Evolutionary conservation across 2,329 filamentous ascomycete species (phyloP).

Genomic region (Cytospora leucostoma): DNA sequence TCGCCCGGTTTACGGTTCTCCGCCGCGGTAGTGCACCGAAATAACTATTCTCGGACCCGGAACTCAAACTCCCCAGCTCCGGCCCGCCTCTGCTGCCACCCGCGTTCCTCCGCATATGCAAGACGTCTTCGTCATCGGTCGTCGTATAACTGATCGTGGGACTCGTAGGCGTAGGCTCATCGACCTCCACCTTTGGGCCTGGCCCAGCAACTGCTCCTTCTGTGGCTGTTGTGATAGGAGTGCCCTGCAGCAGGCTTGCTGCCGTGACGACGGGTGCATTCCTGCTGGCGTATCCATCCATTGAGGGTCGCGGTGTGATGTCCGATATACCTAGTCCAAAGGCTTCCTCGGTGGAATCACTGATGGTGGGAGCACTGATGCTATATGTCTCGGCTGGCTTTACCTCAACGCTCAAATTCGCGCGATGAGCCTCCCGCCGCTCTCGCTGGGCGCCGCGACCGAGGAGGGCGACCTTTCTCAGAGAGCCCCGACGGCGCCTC

Average conservation of each 20-base stretch:
- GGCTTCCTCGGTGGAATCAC: constrained; percentile 25
- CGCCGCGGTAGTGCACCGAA: constrained; percentile 52
- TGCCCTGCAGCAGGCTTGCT: constrained; percentile 22
- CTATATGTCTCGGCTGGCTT: constrained; percentile 34
- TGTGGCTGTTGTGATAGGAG: constrained; percentile 20
- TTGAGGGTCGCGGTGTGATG: constrained; percentile 48
- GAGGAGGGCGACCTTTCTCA: constrained; percentile 83
- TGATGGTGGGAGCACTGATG: constrained; percentile 20
- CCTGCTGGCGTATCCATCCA: constrained; percentile 47
- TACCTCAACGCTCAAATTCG: constrained; percentile 47
- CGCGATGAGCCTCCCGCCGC: constrained; percentile 50
- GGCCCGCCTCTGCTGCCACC: constrained; percentile 43
- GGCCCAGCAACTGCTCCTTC: not conserved
- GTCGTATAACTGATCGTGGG: constrained; percentile 67
- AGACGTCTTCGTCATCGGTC: constrained; percentile 79
- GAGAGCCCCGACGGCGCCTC: constrained; percentile 76
- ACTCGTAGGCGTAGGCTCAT: constrained; percentile 44
- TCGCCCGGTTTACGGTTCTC: constrained; percentile 54
- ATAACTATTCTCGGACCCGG: constrained; percentile 62
- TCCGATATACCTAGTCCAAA: constrained; percentile 53
- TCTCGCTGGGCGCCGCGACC: constrained; percentile 70
- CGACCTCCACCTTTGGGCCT: constrained; percentile 25
- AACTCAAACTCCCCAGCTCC: constrained; percentile 48
- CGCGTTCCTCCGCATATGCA: constrained; percentile 61
- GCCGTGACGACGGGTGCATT: constrained; percentile 28